These are phyloP conservation scores for Pleurotus citrinopileatus DNA, from an alignment of 768 basidiomycete genomes.

Conservation along the genomic window DNA sequence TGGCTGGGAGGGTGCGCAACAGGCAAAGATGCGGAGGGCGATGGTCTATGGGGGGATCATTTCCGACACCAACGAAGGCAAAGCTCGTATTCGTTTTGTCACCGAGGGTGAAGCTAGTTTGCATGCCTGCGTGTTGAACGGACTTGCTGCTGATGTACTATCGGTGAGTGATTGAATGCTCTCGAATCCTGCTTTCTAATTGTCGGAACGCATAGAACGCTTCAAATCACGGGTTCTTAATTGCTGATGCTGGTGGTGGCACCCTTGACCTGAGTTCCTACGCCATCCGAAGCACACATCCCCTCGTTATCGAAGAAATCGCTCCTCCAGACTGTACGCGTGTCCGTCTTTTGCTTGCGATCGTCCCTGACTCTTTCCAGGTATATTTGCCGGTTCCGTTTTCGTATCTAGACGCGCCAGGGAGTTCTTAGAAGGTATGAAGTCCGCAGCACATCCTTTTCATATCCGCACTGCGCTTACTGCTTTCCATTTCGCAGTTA, in stretches of 20 bases:
- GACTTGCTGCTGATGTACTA: conserved; percentile 74
- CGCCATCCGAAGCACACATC: conserved; percentile 64
- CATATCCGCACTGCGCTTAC: conserved; percentile 9
- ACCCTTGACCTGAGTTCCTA: conserved; percentile 83
- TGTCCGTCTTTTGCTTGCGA: background rate
- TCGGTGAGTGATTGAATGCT: conserved; percentile 41
- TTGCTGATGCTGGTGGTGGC: conserved; percentile 80
- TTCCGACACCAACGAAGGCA: conserved; percentile 70
- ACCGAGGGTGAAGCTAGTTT: conserved; percentile 85
- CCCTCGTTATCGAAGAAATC: conserved; percentile 78
- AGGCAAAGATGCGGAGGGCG: conserved; percentile 73
- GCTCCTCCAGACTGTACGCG: conserved; percentile 76
- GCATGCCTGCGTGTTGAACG: conserved; percentile 77
- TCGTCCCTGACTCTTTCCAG: conserved; percentile 28
- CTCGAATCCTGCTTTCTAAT: conserved; percentile 2
- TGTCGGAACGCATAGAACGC: conserved; percentile 44
- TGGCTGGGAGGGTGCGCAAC: conserved; percentile 80
- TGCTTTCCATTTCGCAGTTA: conserved; percentile 41
- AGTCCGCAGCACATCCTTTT: background rate
- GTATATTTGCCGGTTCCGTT: conserved; percentile 79
- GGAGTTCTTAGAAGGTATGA: conserved; percentile 65
- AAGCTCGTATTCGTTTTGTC: conserved; percentile 73
- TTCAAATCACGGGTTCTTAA: conserved; percentile 73
- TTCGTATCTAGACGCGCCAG: conserved; percentile 77
- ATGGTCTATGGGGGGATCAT: conserved; percentile 73